Evolutionary conservation across 176 grass and related monocot species (phyloP).

Genomic region (Zizania latifolia): DNA sequence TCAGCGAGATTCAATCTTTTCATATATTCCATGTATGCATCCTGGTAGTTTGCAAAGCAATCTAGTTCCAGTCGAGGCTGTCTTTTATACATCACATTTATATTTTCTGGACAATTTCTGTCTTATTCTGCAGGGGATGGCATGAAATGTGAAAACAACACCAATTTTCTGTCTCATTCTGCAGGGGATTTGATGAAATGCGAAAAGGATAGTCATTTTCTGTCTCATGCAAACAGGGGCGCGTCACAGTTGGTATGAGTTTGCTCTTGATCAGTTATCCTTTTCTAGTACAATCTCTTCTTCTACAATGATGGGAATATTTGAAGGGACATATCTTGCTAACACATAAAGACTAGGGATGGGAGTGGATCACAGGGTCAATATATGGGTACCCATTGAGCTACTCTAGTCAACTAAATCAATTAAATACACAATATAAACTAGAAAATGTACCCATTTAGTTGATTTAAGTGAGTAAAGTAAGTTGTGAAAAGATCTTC

Average conservation of each 20-base stretch:
- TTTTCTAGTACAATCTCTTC: neutral
- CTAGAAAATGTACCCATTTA: neutral
- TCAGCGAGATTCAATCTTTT: neutral
- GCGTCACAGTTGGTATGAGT: slow-evolving; percentile 13
- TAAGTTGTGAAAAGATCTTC: neutral
- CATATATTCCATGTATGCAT: slow-evolving; percentile 4
- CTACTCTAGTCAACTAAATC: neutral
- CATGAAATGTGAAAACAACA: slow-evolving; percentile 12
- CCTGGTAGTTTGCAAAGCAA: neutral
- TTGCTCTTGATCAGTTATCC: neutral
- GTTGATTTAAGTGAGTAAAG: neutral
- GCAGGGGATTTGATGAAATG: neutral
- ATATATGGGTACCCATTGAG: neutral
- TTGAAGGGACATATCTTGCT: neutral
- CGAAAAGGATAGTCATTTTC: neutral
- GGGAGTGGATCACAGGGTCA: neutral
- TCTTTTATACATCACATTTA: neutral
- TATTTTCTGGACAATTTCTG: neutral
- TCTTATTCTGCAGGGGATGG: slow-evolving; percentile 25
- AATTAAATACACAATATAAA: neutral
- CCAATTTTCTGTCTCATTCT: neutral
- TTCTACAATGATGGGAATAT: neutral
- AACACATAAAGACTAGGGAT: neutral
- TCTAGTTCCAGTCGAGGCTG: neutral
- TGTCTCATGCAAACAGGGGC: neutral